Conservation (phyloP, 1,139 yeast species). For the Schwanniomyces etchellsii region DNA sequence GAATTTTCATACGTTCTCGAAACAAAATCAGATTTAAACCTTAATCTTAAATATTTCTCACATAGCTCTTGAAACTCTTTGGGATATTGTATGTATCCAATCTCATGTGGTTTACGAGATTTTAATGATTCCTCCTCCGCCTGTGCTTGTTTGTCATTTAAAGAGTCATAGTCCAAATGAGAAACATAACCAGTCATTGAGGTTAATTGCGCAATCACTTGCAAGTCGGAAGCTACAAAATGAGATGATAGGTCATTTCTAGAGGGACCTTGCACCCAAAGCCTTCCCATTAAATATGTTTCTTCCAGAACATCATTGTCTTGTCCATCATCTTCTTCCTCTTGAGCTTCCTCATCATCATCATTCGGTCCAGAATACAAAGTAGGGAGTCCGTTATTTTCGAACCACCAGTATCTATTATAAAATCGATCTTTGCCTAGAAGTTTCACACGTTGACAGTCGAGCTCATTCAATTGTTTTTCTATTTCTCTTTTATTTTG, state of each 20-base stretch:
- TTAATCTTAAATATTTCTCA: not conserved
- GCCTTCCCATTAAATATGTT: conserved; percentile 75
- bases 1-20: conserved; percentile 13
- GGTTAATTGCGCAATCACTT: conserved; percentile 8
- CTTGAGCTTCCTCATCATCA: conserved; percentile 33
- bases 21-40: conserved; percentile 6
- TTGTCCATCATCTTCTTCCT: conserved; percentile 25
- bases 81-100: conserved; percentile 15
- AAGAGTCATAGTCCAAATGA: not conserved
- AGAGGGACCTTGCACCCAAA: conserved; percentile 94
- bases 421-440: conserved; percentile 80
- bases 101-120: not conserved
- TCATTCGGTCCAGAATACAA: conserved; percentile 36
- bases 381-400: conserved; percentile 73
- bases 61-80: conserved; percentile 15
- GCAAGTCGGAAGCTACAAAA: conserved; percentile 8
- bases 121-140: not conserved
- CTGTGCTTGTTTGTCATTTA: conserved; percentile 1
- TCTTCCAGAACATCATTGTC: conserved; percentile 42
- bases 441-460: conserved; percentile 70
- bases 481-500: conserved; percentile 48
- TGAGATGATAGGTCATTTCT: conserved; percentile 47
- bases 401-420: conserved; percentile 96
- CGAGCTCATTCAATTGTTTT: conserved; percentile 55
- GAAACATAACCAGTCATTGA: conserved; percentile 2